A percentile compares a stretch with the other conserved stretches of the same genome.
phyloP scores from a whole-genome alignment of 345 rosid genomes.

The Populus tremula region DNA sequence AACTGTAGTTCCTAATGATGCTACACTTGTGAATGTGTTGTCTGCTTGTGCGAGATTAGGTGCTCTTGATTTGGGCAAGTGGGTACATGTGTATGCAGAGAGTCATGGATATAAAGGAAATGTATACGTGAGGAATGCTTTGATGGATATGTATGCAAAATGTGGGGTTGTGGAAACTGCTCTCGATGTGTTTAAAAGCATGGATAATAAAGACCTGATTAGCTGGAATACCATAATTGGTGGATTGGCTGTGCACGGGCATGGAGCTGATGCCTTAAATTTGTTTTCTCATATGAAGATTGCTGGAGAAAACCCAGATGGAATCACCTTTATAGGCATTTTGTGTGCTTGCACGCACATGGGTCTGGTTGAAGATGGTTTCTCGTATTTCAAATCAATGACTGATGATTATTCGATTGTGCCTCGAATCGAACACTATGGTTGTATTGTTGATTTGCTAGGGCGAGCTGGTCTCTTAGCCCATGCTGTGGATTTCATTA shows the following conservation, averaged over 20 bases:
- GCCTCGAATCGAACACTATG: conserved; percentile 84
- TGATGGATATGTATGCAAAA: conserved; percentile 85
- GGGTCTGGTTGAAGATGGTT: conserved; percentile 72
- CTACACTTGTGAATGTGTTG: conserved; percentile 61
- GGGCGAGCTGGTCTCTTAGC: conserved; percentile 65
- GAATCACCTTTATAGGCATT: conserved; percentile 67
- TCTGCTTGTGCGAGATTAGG: conserved; percentile 82
- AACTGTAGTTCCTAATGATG: conserved; percentile 58
- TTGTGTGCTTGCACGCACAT: conserved; percentile 69
- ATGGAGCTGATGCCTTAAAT: conserved; percentile 58
- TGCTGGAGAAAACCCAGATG: conserved; percentile 55
- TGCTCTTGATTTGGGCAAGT: conserved; percentile 67
- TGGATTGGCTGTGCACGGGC: conserved; percentile 71
- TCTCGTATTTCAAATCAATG: conserved; percentile 67
- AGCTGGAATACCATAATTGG: conserved; percentile 77
- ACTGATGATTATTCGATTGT: conserved; percentile 45
- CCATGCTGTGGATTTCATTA: conserved; percentile 68
- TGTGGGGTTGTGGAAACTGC: conserved; percentile 65
- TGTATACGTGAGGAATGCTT: conserved; percentile 60
- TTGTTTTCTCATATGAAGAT: conserved; percentile 58
- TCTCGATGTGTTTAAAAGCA: conserved; percentile 45
- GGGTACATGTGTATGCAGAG: conserved; percentile 63
- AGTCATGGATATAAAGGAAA: conserved; percentile 51
- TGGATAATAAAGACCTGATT: conserved; percentile 63
- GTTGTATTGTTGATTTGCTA: conserved; percentile 80